These are phyloP conservation scores for Stevia rebaudiana DNA, from an alignment of 140 eudicot species.

Conservation along the genomic window DNA sequence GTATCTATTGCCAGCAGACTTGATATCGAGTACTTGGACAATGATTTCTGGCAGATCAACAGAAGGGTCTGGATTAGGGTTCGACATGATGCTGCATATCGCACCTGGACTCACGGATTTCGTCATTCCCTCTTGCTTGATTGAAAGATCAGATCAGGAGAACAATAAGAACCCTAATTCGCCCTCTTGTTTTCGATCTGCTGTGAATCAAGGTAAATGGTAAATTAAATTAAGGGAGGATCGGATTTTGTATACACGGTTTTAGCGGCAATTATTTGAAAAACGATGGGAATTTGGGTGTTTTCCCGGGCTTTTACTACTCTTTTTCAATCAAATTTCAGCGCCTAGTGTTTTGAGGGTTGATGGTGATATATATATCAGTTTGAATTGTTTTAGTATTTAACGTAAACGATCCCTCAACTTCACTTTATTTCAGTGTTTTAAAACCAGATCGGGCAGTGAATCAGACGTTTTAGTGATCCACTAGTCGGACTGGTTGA, in stretches of 20 bases:
- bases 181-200: background rate
- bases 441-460: too few species aligned
- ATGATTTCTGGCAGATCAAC: slow-evolving; percentile 54
- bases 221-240: background rate
- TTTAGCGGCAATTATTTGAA: slow-evolving; percentile 35
- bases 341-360: slow-evolving; percentile 14
- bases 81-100: slow-evolving; percentile 50
- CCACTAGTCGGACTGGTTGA: too few species aligned
- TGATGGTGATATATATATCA: too few species aligned
- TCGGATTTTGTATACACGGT: slow-evolving; percentile 26
- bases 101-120: slow-evolving; percentile 68
- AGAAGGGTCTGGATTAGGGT: slow-evolving; percentile 71
- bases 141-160: background rate
- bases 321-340: background rate
- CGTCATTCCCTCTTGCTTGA: slow-evolving; percentile 35
- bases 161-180: background rate
- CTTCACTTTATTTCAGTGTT: background rate
- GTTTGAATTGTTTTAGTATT: background rate
- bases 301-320: slow-evolving; percentile 24
- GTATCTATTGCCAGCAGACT: slow-evolving; percentile 59
- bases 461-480: too few species aligned
- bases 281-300: background rate
- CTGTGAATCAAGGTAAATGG: background rate
- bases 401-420: background rate
- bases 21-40: slow-evolving; percentile 77